Conservation (phyloP, 176 grass and related monocot species). For the Triticum aestivum region DNA sequence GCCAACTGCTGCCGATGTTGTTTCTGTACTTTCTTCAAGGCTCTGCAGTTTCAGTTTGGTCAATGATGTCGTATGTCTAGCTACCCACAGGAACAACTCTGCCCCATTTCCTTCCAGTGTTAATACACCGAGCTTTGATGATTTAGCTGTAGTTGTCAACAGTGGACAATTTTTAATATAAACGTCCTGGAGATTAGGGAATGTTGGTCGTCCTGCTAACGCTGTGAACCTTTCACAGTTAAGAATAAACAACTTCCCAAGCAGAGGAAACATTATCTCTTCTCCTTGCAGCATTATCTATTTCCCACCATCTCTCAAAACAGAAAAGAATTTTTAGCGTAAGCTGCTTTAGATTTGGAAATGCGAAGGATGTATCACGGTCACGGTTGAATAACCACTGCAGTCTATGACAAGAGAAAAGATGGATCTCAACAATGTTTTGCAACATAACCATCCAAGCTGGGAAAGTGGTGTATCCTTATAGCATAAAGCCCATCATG, state of each 20-base stretch:
- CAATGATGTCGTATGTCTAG: not conserved
- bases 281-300: not conserved
- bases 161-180: not conserved
- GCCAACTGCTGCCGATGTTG: not conserved
- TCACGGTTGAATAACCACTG: not conserved
- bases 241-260: not conserved
- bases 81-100: not conserved
- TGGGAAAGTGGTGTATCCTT: not conserved
- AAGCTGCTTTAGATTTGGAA: not conserved
- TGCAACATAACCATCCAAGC: not conserved
- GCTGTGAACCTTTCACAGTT: not conserved
- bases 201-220: not conserved
- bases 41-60: not conserved
- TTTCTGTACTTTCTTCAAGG: not conserved
- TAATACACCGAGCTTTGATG: not conserved
- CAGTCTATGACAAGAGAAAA: not conserved
- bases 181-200: not conserved
- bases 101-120: not conserved
- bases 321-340: fast-evolving
- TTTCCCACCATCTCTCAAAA: not conserved
- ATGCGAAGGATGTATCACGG: not conserved
- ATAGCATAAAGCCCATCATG: not conserved
- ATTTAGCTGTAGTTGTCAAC: not conserved
- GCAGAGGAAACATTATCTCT: not conserved
- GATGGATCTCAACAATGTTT: not conserved